Evolutionary conservation across 495 filamentous ascomycete genomes (phyloP).

Genomic region (Umbilicaria muhlenbergii): DNA sequence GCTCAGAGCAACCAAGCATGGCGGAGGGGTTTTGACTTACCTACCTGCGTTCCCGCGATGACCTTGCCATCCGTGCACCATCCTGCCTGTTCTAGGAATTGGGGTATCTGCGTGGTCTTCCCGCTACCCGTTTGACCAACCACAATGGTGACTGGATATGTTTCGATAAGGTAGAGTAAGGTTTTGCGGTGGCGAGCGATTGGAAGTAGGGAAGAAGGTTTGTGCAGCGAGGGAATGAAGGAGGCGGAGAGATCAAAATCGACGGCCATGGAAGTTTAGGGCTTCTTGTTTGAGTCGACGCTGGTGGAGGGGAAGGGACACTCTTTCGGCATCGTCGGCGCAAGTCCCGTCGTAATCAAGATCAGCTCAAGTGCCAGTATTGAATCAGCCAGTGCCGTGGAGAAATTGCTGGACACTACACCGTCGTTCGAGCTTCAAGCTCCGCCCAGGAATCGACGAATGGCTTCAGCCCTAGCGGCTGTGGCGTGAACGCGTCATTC

Average conservation of each 20-base stretch:
- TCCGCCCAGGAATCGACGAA: too few relatives aligned
- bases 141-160: conserved; percentile 66
- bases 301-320: too few relatives aligned
- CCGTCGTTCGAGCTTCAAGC: too few relatives aligned
- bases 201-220: conserved; percentile 58
- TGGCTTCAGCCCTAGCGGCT: too few relatives aligned
- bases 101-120: conserved; percentile 84
- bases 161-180: conserved; percentile 65
- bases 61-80: conserved; percentile 75
- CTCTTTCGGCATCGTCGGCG: too few relatives aligned
- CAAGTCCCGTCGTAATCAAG: too few relatives aligned
- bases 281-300: too few relatives aligned
- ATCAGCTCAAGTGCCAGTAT: too few relatives aligned
- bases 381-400: too few relatives aligned
- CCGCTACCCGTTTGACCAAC: conserved; percentile 80
- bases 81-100: conserved; percentile 73
- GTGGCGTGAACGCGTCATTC: too few relatives aligned
- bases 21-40: conserved; percentile 10
- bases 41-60: conserved; percentile 84
- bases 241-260: conserved; percentile 36
- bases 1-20: background rate
- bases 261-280: conserved; percentile 3
- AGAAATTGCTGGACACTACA: too few relatives aligned
- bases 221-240: conserved; percentile 66
- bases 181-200: conserved; percentile 60